These are phyloP conservation scores for Salix suchowensis DNA, from an alignment of 345 rosid genomes.

Conservation along the genomic window DNA sequence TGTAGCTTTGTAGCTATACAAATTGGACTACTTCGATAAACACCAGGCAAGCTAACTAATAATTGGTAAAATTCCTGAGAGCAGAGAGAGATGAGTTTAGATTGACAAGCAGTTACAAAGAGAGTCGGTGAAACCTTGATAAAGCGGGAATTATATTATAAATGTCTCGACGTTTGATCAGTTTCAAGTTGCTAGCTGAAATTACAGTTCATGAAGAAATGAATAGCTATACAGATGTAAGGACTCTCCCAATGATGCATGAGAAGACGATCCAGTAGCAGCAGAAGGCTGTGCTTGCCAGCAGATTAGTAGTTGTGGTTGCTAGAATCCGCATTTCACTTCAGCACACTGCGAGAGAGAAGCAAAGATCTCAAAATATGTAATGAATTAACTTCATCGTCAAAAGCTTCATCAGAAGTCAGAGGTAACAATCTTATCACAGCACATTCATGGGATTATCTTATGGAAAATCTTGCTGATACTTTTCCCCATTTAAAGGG, in stretches of 20 bases:
- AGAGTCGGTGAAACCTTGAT: background rate
- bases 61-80: no score
- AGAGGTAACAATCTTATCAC: background rate
- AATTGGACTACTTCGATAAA: no score
- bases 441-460: background rate
- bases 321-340: constrained; percentile 19
- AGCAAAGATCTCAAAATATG: background rate
- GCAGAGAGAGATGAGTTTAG: no score
- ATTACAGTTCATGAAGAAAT: background rate
- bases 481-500: background rate
- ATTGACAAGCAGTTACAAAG: no score
- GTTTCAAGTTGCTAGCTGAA: background rate
- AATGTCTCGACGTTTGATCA: background rate
- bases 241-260: background rate
- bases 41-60: background rate
- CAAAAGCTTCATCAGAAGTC: no score
- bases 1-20: no score
- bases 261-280: background rate
- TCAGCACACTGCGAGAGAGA: constrained; percentile 36
- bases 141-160: background rate
- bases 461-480: background rate
- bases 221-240: no score
- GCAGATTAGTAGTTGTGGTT: background rate
- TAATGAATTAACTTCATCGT: background rate
- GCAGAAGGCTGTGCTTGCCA: background rate